Base-by-base conservation (phyloP, 345 rosid genomes). In the Lumnitzera littorea region DNA sequence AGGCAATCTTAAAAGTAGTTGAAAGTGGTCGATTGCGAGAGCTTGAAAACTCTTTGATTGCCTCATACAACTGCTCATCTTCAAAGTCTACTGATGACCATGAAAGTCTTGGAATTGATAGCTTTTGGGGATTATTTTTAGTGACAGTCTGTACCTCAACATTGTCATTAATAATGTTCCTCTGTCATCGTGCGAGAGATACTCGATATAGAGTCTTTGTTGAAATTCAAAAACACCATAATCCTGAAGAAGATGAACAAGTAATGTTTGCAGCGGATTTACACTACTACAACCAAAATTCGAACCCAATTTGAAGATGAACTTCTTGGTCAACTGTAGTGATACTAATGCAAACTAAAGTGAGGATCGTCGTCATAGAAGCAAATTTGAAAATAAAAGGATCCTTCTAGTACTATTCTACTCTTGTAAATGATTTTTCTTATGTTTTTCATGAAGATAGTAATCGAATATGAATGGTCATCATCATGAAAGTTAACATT, bases 21-120 rank as follows among this genome's bases (percentile, higher is more conserved):
- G 79, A 75, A 46, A 48, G 41, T 20, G 76, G 76, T 6, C 46
- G 15, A 14, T 16, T 71, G 47, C 48, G 55, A 58, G 24, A 60
- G 6, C 48, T 63, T 4, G 69, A 64, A 24, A 17, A 29, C 14
- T 25, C 62, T 12, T 31, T 68, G 67, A 36, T 31, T 16, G 36
- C 66, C 43, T 41, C 60, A 27, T 31, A 15, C 59, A 52, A 64
- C 6, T 64, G 72, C 56, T 46, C 53, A 10, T 54, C 62, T 27
- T 13, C 54, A 24, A 24, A 25, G 5, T 29, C 69, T 4, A 53
- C 57, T 9, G 54, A 62, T 1, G 57, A 61, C 24, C 50, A 5
- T 57, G 46, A 15, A 14, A 67, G 64, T 11, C 54, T 64, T 0
- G 55, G 53, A 23, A n/a, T 61, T 2, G 11, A 2, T 14, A 74